Evolutionary conservation across 1,139 yeast genomes (phyloP), one percentile per base, ranked within the genome.

Genomic region (Scheffersomyces titani): DNA sequence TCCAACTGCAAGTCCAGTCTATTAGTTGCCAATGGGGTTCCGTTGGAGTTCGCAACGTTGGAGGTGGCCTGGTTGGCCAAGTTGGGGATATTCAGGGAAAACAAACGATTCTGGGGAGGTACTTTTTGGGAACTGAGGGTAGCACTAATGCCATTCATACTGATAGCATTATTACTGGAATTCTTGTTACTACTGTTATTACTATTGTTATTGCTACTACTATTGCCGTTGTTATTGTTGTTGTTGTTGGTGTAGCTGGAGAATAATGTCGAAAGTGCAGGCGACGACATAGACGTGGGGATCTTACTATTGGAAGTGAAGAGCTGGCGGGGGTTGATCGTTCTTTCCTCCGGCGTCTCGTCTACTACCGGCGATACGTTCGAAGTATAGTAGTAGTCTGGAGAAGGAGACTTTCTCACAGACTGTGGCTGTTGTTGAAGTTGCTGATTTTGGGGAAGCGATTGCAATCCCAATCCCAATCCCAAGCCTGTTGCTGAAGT

Each of bases 311-410:
- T 40, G 48, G 60, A 50, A 21, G 63, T 59, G 54, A 66, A 57
- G 44, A 69, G 58, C 50, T 67, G 67, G 21, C 65, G 58, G 9
- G 72, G 72, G 56, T 69, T 68, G 56, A 69, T 63, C 30, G 72
- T 68, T 40, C 59, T 55, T 49, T 62, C 63, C 36, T 49, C 52
- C 20, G 49, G 45, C 6, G 11, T 30, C 47, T 46, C 49, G 22
- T 24, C 49, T 40, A 44, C 11, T 9, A 46, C 50, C 11, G 21
- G 44, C 24, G 50, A 44, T n/a, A 40, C 49, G 20, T 51, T 47
- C 18, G 53, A 52, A 19, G 57, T 54, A 50, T 55, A 57, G 49
- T 57, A 55, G 45, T 57, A 57, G 36, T 55, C 58, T 5, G 60
- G 58, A 30, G 58, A 55, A n/a, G 60, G 56, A 1, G 60, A 54